These are phyloP conservation scores for Trichoderma pleuroti DNA, from an alignment of 2,329 filamentous ascomycete species.

Conservation along the genomic window DNA sequence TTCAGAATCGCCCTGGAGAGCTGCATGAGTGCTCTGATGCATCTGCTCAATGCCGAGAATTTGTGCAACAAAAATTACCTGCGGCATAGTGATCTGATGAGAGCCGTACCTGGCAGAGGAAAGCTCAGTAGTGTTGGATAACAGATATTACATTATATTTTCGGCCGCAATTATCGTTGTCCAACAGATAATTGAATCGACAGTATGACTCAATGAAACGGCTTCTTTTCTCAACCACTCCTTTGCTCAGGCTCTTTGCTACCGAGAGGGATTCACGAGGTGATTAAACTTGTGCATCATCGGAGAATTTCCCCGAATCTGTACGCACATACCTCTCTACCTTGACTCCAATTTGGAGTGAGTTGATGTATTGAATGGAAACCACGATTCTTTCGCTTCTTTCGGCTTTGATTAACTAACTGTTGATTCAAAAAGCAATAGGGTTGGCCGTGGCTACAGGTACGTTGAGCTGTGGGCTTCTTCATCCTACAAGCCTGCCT, in stretches of 20 bases:
- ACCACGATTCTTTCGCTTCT: not conserved
- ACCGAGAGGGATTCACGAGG: not conserved
- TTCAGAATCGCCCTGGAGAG: not conserved
- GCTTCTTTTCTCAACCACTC: not conserved
- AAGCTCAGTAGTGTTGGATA: not conserved
- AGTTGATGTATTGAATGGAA: not conserved
- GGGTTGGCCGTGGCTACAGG: not conserved
- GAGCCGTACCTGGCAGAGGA: not conserved
- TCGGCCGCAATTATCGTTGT: not conserved
- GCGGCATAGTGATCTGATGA: not conserved
- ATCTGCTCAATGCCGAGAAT: conserved; percentile 1
- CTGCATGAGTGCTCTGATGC: not conserved
- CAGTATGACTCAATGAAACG: not conserved
- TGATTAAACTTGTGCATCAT: conserved; percentile 13
- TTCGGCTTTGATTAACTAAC: not conserved
- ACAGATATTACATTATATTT: not conserved
- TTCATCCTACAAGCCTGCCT: not conserved
- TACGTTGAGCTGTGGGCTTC: not conserved
- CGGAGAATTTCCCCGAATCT: conserved; percentile 19
- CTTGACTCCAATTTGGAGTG: not conserved
- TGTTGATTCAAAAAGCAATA: not conserved
- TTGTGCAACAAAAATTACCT: not conserved
- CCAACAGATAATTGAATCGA: not conserved
- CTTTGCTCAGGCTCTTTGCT: not conserved
- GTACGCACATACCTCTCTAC: not conserved